Evolutionary conservation across 2,329 filamentous ascomycete species (phyloP).

Genomic region (Fonsecaea monophora): DNA sequence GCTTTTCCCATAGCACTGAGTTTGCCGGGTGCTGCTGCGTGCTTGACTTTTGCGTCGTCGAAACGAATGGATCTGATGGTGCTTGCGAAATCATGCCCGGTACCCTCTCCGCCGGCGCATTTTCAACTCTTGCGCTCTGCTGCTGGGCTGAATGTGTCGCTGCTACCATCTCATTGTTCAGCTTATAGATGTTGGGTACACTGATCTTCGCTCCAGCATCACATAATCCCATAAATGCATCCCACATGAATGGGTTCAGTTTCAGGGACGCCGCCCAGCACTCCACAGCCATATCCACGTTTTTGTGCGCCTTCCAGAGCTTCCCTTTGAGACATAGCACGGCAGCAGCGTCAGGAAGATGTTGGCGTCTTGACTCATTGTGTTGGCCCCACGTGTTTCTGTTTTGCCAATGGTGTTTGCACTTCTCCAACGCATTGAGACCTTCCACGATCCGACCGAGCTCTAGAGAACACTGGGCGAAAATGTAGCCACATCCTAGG

Average conservation of each 20-base stretch:
- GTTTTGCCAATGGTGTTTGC: slow-evolving; percentile 74
- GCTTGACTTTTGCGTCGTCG: slow-evolving; percentile 45
- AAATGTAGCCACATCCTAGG: slow-evolving; percentile 87
- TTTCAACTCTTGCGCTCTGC: slow-evolving; percentile 40
- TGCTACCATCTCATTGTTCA: slow-evolving; percentile 68
- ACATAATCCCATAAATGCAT: slow-evolving; percentile 87
- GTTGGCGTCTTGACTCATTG: slow-evolving; percentile 74
- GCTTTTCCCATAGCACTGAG: slow-evolving; percentile 57
- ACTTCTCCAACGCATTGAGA: slow-evolving; percentile 81
- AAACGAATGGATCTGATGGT: slow-evolving; percentile 53
- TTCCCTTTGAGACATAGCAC: slow-evolving; percentile 86
- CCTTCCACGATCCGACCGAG: slow-evolving; percentile 82
- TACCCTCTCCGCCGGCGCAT: slow-evolving; percentile 46
- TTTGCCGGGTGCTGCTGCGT: slow-evolving; percentile 47
- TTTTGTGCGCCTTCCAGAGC: slow-evolving; percentile 78
- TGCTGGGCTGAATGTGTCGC: slow-evolving; percentile 47
- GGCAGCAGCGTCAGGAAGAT: slow-evolving; percentile 81
- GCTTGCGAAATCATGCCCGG: slow-evolving; percentile 46
- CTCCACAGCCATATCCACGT: slow-evolving; percentile 81
- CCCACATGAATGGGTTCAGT: slow-evolving; percentile 96
- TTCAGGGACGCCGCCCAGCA: slow-evolving; percentile 90
- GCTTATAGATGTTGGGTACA: slow-evolving; percentile 84
- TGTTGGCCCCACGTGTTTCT: slow-evolving; percentile 83
- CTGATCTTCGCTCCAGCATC: slow-evolving; percentile 77
- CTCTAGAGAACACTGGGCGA: slow-evolving; percentile 84